phyloP scores from a whole-genome alignment of 106 monocot genomes.

The Allium fistulosum region DNA sequence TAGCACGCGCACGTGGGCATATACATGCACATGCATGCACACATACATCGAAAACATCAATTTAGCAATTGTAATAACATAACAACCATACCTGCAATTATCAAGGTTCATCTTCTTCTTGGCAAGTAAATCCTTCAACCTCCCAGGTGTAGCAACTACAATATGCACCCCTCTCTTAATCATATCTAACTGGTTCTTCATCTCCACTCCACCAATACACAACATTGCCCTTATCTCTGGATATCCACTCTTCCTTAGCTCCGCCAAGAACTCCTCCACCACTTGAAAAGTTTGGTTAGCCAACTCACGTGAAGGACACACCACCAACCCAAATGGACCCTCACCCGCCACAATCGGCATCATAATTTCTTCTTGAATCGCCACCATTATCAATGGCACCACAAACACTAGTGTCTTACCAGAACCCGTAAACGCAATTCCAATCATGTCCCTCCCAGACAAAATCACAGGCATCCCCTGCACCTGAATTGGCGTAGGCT shows the following conservation, averaged over 20 bases:
- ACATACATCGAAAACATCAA: no score
- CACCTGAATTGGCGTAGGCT: constrained; percentile 94
- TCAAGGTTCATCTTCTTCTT: constrained; percentile 99
- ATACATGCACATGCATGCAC: no score
- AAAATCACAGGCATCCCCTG: constrained; percentile 79
- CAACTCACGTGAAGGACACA: constrained; percentile 90
- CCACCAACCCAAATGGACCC: constrained; percentile 85
- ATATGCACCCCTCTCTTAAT: constrained; percentile 89
- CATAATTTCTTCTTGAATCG: constrained; percentile 82
- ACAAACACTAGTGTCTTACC: constrained; percentile 94
- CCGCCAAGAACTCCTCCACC: constrained; percentile 64
- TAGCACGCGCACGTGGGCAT: no score
- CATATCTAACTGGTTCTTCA: constrained; percentile 81
- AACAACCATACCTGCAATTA: constrained; percentile 64
- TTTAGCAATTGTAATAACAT: not conserved
- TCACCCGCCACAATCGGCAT: constrained; percentile 89
- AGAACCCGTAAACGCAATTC: constrained; percentile 94
- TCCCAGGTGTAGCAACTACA: constrained; percentile 95
- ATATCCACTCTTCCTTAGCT: constrained; percentile 61
- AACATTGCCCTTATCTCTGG: constrained; percentile 79
- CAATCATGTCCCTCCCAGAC: constrained; percentile 94
- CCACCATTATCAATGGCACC: constrained; percentile 81
- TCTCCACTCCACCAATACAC: constrained; percentile 94
- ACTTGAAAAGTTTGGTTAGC: constrained; percentile 88
- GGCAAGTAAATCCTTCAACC: constrained; percentile 87